phyloP scores from a whole-genome alignment of 129 eudicot genomes.

The Mikania micrantha region DNA sequence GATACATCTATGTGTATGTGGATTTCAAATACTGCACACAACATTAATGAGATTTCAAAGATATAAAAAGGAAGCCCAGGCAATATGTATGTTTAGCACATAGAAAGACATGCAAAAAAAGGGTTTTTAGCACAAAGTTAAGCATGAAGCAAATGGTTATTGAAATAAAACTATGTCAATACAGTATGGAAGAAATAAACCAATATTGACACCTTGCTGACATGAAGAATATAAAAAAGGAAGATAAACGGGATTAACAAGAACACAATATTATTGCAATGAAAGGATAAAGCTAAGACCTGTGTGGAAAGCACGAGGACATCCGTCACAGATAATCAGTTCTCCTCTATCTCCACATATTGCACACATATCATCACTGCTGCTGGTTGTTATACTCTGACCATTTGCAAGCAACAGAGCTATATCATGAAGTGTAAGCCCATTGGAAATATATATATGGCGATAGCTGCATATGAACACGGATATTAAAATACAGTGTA shows the following conservation, averaged over 20 bases:
- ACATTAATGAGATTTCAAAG: too few relatives aligned
- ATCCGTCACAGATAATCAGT: slow-evolving; percentile 64
- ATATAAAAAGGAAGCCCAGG: too few relatives aligned
- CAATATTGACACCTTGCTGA: slow-evolving; percentile 13
- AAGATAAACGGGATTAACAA: too few relatives aligned
- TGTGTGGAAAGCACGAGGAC: slow-evolving; percentile 94
- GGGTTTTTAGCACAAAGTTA: too few relatives aligned
- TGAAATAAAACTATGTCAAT: neutral
- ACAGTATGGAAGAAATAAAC: too few relatives aligned
- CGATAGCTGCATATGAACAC: slow-evolving; percentile 59
- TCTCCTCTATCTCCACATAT: slow-evolving; percentile 86
- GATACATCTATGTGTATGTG: too few relatives aligned
- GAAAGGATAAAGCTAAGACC: slow-evolving; percentile 35
- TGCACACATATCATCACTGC: slow-evolving; percentile 96
- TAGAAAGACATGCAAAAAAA: too few relatives aligned
- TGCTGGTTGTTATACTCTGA: slow-evolving; percentile 53
- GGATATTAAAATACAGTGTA: neutral
- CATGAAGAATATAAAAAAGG: neutral
- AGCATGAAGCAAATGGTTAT: neutral
- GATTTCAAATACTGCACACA: too few relatives aligned
- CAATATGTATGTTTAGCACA: too few relatives aligned
- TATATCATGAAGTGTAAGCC: slow-evolving; percentile 82
- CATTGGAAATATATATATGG: slow-evolving; percentile 65
- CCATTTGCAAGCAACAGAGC: slow-evolving; percentile 80
- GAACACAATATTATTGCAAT: neutral